Conservation (phyloP, 1,284 basidiomycete species). For the Ustilago crameri region DNA sequence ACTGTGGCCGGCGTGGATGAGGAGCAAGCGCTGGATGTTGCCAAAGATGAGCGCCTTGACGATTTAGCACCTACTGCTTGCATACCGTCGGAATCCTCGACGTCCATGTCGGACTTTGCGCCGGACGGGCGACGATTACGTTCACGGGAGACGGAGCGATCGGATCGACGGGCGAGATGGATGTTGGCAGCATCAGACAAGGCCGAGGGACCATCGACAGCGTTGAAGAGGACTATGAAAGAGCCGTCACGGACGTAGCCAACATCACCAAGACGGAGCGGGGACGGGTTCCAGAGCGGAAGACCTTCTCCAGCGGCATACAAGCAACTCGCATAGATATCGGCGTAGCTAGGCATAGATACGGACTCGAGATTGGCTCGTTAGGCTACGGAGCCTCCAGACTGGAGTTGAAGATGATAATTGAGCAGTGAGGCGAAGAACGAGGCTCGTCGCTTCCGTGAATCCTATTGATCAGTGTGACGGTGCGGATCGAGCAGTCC, state of each 20-base stretch:
- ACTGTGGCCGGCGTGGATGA: slow-evolving; percentile 11
- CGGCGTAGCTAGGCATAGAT: slow-evolving; percentile 43
- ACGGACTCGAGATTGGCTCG: background rate
- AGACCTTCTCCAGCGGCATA: slow-evolving; percentile 53
- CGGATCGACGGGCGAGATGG: slow-evolving; percentile 26
- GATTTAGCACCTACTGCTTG: slow-evolving; percentile 3
- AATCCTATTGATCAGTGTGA: background rate
- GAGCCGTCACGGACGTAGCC: slow-evolving; percentile 57
- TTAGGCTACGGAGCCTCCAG: background rate
- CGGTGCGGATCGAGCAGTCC: background rate
- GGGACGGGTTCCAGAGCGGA: slow-evolving; percentile 57
- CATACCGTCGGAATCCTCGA: slow-evolving; percentile 11
- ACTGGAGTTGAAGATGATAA: too few species aligned
- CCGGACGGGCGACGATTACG: slow-evolving; percentile 17
- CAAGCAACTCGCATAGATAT: slow-evolving; percentile 51
- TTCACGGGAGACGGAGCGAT: slow-evolving; percentile 29
- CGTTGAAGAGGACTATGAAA: slow-evolving; percentile 55
- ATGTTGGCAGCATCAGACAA: slow-evolving; percentile 45
- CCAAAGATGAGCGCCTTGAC: slow-evolving; percentile 15
- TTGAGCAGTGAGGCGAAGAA: background rate
- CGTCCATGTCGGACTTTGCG: slow-evolving; percentile 11
- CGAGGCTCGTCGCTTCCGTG: background rate
- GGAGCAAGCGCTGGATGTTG: slow-evolving; percentile 4
- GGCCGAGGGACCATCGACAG: slow-evolving; percentile 41
- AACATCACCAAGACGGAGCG: slow-evolving; percentile 46